phyloP scores from a whole-genome alignment of 768 basidiomycete genomes.

The Leccinum subtestaceum region DNA sequence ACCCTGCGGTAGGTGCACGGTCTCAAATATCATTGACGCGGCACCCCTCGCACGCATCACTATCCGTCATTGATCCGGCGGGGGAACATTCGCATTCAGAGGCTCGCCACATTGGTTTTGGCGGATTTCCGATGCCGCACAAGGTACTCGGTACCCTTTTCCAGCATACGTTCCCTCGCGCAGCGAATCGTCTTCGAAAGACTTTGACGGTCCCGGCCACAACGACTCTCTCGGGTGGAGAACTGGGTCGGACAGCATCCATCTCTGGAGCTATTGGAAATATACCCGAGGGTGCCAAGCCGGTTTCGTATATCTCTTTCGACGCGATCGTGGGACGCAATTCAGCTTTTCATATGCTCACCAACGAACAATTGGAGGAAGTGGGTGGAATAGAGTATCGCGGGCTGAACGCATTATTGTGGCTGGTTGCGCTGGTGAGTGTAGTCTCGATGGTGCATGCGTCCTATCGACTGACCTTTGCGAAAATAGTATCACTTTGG shows the following conservation, averaged over 20 bases:
- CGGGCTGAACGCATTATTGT: conserved; percentile 74
- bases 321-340: conserved; percentile 83
- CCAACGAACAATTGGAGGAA: conserved; percentile 83
- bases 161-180: conserved; percentile 57
- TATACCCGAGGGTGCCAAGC: conserved; percentile 40
- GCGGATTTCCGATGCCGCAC: conserved; percentile 74
- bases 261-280: conserved; percentile 18
- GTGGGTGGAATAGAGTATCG: conserved; percentile 93
- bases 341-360: conserved; percentile 65
- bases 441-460: not conserved
- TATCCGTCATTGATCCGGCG: conserved; percentile 14
- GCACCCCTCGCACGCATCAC: conserved; percentile 14
- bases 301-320: conserved; percentile 82
- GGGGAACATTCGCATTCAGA: conserved; percentile 10
- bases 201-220: conserved; percentile 77
- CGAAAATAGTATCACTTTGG: conserved; percentile 69
- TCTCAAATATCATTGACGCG: conserved; percentile 18
- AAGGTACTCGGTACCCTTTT: conserved; percentile 51
- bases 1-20: conserved; percentile 3
- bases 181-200: conserved; percentile 55
- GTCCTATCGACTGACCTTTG: not conserved
- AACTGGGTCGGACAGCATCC: conserved; percentile 27
- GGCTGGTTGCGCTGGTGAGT: conserved; percentile 75
- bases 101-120: conserved; percentile 50
- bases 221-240: conserved; percentile 45